phyloP scores from a whole-genome alignment of 2,329 filamentous ascomycete genomes.

The Fusarium nelsonii region DNA sequence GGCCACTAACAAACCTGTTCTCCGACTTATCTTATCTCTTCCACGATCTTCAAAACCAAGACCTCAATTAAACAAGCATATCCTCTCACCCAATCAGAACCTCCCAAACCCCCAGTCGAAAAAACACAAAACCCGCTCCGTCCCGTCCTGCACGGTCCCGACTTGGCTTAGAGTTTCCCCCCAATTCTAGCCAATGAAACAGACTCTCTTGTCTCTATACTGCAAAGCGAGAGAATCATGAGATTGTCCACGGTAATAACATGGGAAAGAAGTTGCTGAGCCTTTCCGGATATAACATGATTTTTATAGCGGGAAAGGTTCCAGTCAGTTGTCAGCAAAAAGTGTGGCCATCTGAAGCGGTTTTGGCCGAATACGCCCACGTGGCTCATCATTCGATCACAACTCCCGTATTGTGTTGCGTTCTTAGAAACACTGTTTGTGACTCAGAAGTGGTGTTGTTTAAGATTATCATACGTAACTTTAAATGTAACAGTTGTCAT shows the following conservation, averaged over 20 bases:
- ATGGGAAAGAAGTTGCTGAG: conserved; percentile 2
- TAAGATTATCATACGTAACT: conserved; percentile 6
- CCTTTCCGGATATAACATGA: conserved; percentile 6
- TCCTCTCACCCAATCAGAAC: neutral
- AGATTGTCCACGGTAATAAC: conserved; percentile 25
- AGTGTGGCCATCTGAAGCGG: neutral
- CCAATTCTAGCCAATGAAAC: conserved; percentile 4
- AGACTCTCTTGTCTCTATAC: conserved; percentile 1
- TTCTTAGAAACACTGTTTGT: conserved; percentile 12
- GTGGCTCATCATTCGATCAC: conserved; percentile 32
- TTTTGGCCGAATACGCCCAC: conserved; percentile 31
- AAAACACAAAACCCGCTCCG: conserved; percentile 8
- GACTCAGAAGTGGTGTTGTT: conserved; percentile 31
- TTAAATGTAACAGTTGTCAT: neutral
- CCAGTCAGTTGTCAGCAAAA: neutral
- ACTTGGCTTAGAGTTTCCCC: neutral
- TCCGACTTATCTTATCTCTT: neutral
- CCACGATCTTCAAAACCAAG: neutral
- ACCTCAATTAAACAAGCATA: neutral
- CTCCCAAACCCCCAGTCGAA: neutral
- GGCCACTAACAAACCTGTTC: no score
- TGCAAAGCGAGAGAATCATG: conserved; percentile 25
- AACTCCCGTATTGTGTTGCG: conserved; percentile 6
- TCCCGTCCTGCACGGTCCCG: conserved; percentile 31
- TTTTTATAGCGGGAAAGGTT: neutral